Conservation (phyloP, 2,329 filamentous ascomycete species). For the Aspergillus thermomutatus region DNA sequence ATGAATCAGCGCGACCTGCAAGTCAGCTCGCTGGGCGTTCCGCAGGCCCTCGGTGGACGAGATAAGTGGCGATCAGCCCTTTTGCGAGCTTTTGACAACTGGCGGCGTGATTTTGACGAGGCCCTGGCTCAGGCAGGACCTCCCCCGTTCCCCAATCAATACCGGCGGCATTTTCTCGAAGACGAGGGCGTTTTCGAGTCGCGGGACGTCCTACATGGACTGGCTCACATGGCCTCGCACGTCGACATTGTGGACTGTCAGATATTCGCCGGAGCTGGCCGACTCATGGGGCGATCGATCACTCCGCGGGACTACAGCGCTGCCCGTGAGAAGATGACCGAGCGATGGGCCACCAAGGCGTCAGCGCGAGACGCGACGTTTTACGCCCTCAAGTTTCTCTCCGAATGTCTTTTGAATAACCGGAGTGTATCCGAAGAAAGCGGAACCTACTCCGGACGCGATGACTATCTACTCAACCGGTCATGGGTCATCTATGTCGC, state of each 20-base stretch:
- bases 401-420: constrained; percentile 65
- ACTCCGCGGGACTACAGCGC: constrained; percentile 75
- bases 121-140: constrained; percentile 57
- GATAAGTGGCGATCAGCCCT: constrained; percentile 88
- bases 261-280: constrained; percentile 84
- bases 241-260: constrained; percentile 97
- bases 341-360: constrained; percentile 83
- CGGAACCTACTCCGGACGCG: constrained; percentile 69
- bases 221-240: constrained; percentile 97
- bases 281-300: constrained; percentile 81
- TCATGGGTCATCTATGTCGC: constrained; percentile 97
- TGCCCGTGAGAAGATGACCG: constrained; percentile 79
- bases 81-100: constrained; percentile 85
- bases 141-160: constrained; percentile 20
- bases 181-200: constrained; percentile 80
- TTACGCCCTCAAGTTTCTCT: constrained; percentile 85
- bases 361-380: constrained; percentile 87
- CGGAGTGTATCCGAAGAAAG: constrained; percentile 34
- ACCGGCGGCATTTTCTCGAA: constrained; percentile 37
- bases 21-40: constrained; percentile 79
- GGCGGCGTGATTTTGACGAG: constrained; percentile 89
- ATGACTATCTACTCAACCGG: constrained; percentile 85
- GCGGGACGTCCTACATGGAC: constrained; percentile 81
- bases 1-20: constrained; percentile 96
- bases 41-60: constrained; percentile 74